Base-by-base conservation (phyloP, 106 monocot genomes). In the Dioscorea alata region DNA sequence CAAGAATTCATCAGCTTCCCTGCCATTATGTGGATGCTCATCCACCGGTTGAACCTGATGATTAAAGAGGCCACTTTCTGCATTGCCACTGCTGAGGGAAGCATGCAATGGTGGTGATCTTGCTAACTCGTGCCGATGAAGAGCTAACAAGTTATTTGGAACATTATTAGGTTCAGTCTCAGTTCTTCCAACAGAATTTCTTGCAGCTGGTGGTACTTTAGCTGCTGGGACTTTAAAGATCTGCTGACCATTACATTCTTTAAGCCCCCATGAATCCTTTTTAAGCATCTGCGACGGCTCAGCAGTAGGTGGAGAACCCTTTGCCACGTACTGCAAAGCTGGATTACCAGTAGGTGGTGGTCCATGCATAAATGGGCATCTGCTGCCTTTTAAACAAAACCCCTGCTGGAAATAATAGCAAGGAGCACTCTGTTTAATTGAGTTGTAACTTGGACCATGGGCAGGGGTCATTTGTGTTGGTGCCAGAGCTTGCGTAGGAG, bases 351-450 rank as follows among this genome's bases (percentile, higher is more conserved):
- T 18, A 13, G 83, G 49, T 52, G 65, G 73, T 17, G 71, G 59
- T 20, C 67, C 77, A 74, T 82, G 85, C 76, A 80, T 69, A 73
- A 83, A 72, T 33, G 74, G 50, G 21, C 89, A 89, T 69, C 56
- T 74, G n/a, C 80, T 77, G 56, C 89, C 89, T 75, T 89, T 89
- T 60, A 82, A 57, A 69, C 89, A 89, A 22, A 35, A 59, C 4
- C 89, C 89, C 64, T 82, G 82, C 49, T 83, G 82, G 62, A 89
- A 89, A 72, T 79, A 89, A 63, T 82, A 80, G 57, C 89, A 89
- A 23, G 82, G 82, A 71, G 75, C 71, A 69, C 16, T 72, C 60
- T 85, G 82, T 51, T 83, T 89, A 64, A 31, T 77, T 52, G 61
- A 31, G 61, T 48, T 71, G 64, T 66, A 48, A 34, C 48, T 60